A percentile compares a stretch with the other conserved stretches of the same genome.
phyloP scores from a whole-genome alignment of 2,329 filamentous ascomycete species.

The Colletotrichum australisinense region DNA sequence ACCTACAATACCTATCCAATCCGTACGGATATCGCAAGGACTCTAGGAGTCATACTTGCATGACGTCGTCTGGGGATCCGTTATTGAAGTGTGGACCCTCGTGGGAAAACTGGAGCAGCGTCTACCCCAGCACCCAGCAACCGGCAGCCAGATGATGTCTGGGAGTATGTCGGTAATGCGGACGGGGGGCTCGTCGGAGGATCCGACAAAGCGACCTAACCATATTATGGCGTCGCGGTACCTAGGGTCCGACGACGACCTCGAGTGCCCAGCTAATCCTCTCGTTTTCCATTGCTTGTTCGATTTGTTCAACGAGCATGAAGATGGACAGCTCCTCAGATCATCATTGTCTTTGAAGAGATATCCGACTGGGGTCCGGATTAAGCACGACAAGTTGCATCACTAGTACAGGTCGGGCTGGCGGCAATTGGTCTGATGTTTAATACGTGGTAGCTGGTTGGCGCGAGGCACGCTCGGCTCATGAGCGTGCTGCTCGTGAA shows the following conservation, averaged over 20 bases:
- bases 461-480: background rate
- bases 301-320: background rate
- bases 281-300: background rate
- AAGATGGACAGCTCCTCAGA: background rate
- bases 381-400: conserved; percentile 23
- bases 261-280: background rate
- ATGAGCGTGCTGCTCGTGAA: background rate
- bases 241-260: background rate
- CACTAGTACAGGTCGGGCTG: conserved; percentile 7
- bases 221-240: background rate
- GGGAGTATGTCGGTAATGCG: conserved; percentile 18
- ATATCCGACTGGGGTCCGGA: background rate
- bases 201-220: conserved; percentile 16
- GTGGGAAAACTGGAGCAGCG: conserved; percentile 21
- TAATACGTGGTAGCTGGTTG: conserved; percentile 17
- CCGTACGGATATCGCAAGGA: background rate
- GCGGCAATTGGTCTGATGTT: conserved; percentile 24
- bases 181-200: conserved; percentile 19
- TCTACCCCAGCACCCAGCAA: conserved; percentile 32
- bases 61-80: conserved; percentile 34
- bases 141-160: conserved; percentile 21
- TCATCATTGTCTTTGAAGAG: background rate
- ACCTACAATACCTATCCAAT: background rate
- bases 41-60: conserved; percentile 29
- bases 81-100: conserved; percentile 9